Base-by-base conservation (phyloP, 2,329 filamentous ascomycete species). In the Beauveria pseudobassiana region DNA sequence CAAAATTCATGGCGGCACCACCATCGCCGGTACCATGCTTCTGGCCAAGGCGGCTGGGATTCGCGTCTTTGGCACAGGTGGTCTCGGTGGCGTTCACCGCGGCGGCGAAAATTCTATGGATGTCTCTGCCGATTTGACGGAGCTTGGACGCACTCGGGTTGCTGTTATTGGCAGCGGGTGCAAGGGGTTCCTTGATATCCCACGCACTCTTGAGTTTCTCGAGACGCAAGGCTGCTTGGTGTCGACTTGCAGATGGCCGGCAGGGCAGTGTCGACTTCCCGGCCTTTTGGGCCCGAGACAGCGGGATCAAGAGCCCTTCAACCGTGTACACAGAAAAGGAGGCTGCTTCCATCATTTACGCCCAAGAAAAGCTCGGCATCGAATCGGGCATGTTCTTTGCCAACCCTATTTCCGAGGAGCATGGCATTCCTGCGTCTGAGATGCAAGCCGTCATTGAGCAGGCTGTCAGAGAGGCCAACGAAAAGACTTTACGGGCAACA, bases 181-280 rank as follows among this genome's bases (percentile, higher is more conserved):
- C 77, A 99, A 99, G 77, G 95, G 93, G 64, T 98, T 99, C 74
- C 80, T 99, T 43, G 95, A 99, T 71, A 92, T 97, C 63, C 87
- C 89, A 2, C 83, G 91, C 58, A 99, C 95, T 0, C 80, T 99
- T 5, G 95, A 99, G 77, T 82, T 81, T 67, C 78, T 88, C 22
- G 86, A 88, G 73, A 87, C 85, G 0, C 85, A 88, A 70, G 90
- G 90, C 10, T 92, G 91, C 24, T 82, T 88, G 43, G 92, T 97
- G 1, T 89, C 87, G 3, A 98, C 95, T 98, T 77, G 87, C 91
- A 26, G 91, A 96, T 74, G 91, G 90, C 1, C 83, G 90, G 43
- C 75, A 77, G 28, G 88, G 86, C 1, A 76, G 82, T 6, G 83
- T 97, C 46, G 89, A 96, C 68, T 95, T 98, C 69, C 95, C 95